Base-by-base conservation (phyloP, 2,329 filamentous ascomycete genomes). In the Colletotrichum cereale region DNA sequence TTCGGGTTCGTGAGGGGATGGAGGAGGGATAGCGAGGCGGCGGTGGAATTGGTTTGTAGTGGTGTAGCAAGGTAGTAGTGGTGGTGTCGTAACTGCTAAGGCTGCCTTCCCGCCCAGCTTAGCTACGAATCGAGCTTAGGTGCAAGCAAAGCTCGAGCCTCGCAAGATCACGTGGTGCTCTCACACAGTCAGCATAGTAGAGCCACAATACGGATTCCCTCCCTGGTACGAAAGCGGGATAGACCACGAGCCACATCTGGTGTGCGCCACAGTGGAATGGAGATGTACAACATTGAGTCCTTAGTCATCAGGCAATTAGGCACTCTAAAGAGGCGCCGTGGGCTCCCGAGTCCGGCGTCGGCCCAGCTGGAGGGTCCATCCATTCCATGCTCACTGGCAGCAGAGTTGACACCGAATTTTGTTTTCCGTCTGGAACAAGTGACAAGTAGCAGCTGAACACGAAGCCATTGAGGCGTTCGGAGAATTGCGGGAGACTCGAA, bases 101-200 rank as follows among this genome's bases (percentile, higher is more conserved):
- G 76, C 76, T 77, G 76, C 76, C 76, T 77, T 76, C 75, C 64
- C 67, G 67, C 56, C 69, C 66, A 73, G 68, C 60, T 72, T 44
- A 69, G 67, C 67, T 72, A 66, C 73, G 65, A 66, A 70, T 67
- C 42, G 73, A 71, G 70, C 66, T 57, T 70, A 73, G 72, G 67
- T 52, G 60, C 55, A 62, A 70, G 61, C 52, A 52, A 65, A 75
- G 73, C 73, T 74, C 66, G 61, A 74, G 72, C 73, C 73, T 71
- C 62, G 67, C 52, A 31, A 40, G 44, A 50, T 74, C 73, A 74
- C 73, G 72, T 73, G 72, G 72, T 34, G 0, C 1, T 3, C 7
- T 0, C 5, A 4, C 2, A 29, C 3, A 47, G 6, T 58, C 34
- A 63, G 66, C 60, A 16, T 26, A 6, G 2, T 1, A 2, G 3